Percentiles rank a stretch among this genome's conserved stretches.
phyloP scores from a whole-genome alignment of 208 protist species.

The Leishmania braziliensis region DNA sequence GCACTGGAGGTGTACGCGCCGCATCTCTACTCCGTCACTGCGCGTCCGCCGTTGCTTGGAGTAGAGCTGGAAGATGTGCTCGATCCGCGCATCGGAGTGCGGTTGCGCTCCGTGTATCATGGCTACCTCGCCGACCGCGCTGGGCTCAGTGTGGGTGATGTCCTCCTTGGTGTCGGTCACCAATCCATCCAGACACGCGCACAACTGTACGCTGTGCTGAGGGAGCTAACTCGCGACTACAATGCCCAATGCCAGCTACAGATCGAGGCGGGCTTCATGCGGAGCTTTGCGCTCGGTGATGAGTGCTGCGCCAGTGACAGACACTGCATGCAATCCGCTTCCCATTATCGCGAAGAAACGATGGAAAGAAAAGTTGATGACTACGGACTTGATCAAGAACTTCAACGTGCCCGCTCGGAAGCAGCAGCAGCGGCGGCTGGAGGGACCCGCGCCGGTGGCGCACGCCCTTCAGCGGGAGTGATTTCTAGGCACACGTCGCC shows the following conservation, averaged over 20 bases:
- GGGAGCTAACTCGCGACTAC: constrained; percentile 47
- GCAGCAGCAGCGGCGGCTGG: constrained; percentile 4
- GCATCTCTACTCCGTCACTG: constrained; percentile 49
- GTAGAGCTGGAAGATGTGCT: constrained; percentile 58
- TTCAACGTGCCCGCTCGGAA: constrained; percentile 20
- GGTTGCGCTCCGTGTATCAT: constrained; percentile 50
- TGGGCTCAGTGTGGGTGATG: constrained; percentile 51
- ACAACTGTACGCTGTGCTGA: constrained; percentile 58
- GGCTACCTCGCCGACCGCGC: constrained; percentile 48
- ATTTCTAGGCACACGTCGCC: not conserved
- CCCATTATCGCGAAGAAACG: not conserved
- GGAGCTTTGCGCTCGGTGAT: constrained; percentile 5
- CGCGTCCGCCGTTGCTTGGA: constrained; percentile 56
- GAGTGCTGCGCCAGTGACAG: not conserved
- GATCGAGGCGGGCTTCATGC: constrained; percentile 34
- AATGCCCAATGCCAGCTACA: constrained; percentile 46
- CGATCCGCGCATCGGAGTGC: constrained; percentile 30
- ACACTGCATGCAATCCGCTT: not conserved
- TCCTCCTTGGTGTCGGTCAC: constrained; percentile 53
- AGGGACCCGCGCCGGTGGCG: not conserved
- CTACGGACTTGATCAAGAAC: not conserved
- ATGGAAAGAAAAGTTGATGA: not conserved
- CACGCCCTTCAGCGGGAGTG: not conserved
- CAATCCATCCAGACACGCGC: constrained; percentile 43
- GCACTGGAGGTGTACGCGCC: constrained; percentile 71